Evolutionary conservation across 495 filamentous ascomycete species (phyloP), one percentile per base, ranked within the genome.

Genomic region (Daldinia decipiens): DNA sequence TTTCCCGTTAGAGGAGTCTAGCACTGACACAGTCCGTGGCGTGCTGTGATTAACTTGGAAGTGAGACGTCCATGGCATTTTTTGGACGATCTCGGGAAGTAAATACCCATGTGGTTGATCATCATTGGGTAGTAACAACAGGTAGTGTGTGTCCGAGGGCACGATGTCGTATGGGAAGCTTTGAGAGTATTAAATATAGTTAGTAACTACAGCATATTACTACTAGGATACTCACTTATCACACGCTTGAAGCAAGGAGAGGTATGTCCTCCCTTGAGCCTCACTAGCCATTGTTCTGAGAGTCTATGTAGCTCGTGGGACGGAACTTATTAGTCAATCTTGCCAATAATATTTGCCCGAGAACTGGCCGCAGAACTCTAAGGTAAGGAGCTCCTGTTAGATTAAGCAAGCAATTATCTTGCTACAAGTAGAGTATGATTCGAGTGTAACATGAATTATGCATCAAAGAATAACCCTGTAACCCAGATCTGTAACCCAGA

Each of bases 51-150:
- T 34, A 43, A 84, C 61, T 13, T 31, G 40, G 72, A 85, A 83
- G 32, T 73, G 66, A 17, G 71, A 29, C 1, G 80, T 81, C 82
- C 82, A 83, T 7, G 82, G 82, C 78, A 85, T 83, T 55, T 80
- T 79, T 38, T 73, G 50, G 17, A 84, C 79, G n/a, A 70, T 81
- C 53, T 72, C 71, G 2, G 77, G 78, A 17, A 80, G 78, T 34
- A 85, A 69, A 59, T 80, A 81, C 39, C 83, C 83, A 63, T 85
- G 83, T 29, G 74, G 74, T 34, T 76, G 73, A 9, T 73, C 53
- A 43, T 82, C 79, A 54, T 74, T 61, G 50, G 76, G 72, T 2
- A 82, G 62, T 21, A 76, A 65, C 17, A 82, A 73, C 29, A 68
- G 70, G 57, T 81, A 82, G 26, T 80, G 75, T 43, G 17, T 57